Evolutionary conservation across 176 grass and related monocot genomes (phyloP).

Genomic region (Musa itinerans): DNA sequence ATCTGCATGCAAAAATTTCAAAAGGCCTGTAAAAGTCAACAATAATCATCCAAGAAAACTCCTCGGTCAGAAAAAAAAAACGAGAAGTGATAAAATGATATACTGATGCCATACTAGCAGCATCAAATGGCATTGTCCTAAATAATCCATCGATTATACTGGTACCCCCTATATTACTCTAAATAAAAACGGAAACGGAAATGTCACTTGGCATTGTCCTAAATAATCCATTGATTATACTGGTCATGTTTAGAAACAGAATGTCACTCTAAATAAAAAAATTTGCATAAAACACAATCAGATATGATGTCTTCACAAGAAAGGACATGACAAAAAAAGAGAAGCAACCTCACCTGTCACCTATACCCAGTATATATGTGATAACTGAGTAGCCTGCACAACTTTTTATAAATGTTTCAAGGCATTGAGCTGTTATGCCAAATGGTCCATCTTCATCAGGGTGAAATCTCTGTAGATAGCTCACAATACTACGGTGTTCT

Average conservation of each 20-base stretch:
- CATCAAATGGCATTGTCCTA: no score
- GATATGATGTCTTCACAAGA: neutral
- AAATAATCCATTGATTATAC: no score
- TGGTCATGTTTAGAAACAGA: neutral
- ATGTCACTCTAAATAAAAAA: neutral
- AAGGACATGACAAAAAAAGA: neutral
- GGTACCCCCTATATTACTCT: no score
- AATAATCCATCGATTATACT: no score
- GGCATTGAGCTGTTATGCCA: constrained; percentile 84
- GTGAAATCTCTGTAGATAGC: constrained; percentile 79
- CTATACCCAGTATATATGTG: constrained; percentile 93
- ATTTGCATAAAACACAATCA: constrained; percentile 8
- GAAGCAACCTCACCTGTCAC: constrained; percentile 55
- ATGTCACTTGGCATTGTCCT: no score
- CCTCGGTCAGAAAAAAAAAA: no score
- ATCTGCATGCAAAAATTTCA: no score
- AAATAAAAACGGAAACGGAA: no score
- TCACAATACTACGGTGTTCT: constrained; percentile 89
- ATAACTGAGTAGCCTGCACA: constrained; percentile 95
- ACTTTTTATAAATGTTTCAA: constrained; percentile 89
- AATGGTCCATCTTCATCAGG: constrained; percentile 81
- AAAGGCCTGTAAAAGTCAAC: no score
- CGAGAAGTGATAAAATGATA: no score
- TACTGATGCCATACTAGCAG: no score
- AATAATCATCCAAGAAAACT: no score